A percentile compares a stretch with the other conserved stretches of the same genome.
phyloP scores from a whole-genome alignment of 2,329 filamentous ascomycete species.

The Paecilomyces formosus region DNA sequence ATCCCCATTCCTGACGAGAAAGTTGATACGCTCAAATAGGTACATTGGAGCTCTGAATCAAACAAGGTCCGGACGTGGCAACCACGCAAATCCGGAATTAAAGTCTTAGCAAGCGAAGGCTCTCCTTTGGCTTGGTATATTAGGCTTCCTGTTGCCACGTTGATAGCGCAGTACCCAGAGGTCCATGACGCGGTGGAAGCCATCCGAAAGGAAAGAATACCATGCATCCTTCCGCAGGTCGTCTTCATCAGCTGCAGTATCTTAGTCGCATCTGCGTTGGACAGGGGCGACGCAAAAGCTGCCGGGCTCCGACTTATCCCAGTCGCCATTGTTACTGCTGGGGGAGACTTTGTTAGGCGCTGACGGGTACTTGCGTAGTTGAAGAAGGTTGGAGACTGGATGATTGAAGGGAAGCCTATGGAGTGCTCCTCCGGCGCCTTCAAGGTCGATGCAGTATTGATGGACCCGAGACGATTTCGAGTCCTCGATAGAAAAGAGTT shows the following conservation, averaged over 20 bases:
- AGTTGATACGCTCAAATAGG: constrained; percentile 42
- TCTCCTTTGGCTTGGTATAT: constrained; percentile 46
- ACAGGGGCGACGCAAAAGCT: constrained; percentile 27
- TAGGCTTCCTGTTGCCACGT: constrained; percentile 42
- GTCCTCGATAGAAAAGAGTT: constrained; percentile 23
- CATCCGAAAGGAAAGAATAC: constrained; percentile 44
- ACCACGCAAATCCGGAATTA: constrained; percentile 43
- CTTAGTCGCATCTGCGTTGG: constrained; percentile 39
- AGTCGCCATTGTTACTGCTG: constrained; percentile 17
- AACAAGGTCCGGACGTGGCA: constrained; percentile 43
- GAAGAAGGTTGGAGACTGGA: constrained; percentile 32
- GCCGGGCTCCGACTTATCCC: constrained; percentile 18
- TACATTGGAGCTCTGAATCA: constrained; percentile 37
- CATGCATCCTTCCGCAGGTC: constrained; percentile 45
- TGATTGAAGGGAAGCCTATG: constrained; percentile 43
- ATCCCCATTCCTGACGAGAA: constrained; percentile 41
- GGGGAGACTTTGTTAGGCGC: constrained; percentile 24
- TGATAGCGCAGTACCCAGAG: constrained; percentile 45
- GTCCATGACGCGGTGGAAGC: constrained; percentile 38
- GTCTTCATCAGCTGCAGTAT: constrained; percentile 46
- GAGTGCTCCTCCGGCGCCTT: constrained; percentile 36
- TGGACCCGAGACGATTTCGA: constrained; percentile 31
- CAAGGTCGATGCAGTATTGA: constrained; percentile 25
- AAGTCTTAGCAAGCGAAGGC: constrained; percentile 38
- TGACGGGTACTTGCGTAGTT: constrained; percentile 25